Conservation (phyloP, 164 flowering plant genomes). For the Vitis rupestris region DNA sequence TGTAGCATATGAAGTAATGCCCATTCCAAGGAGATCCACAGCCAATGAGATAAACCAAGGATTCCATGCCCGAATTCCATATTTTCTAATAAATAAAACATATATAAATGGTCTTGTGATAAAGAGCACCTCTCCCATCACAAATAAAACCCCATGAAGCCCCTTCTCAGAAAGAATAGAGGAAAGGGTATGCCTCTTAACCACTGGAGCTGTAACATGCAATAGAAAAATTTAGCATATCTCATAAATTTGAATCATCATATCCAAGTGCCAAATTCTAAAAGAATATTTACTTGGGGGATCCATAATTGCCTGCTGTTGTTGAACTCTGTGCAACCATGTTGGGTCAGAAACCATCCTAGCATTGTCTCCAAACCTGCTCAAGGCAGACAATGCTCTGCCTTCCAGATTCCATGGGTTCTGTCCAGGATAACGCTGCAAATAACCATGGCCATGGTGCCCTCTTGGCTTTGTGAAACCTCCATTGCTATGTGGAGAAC, state of each 20-base stretch:
- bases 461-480: constrained; percentile 25
- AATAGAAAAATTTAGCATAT: background rate
- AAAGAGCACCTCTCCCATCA: constrained; percentile 64
- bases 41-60: constrained; percentile 83
- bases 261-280: background rate
- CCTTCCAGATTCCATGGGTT: constrained; percentile 60
- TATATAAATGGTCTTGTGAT: constrained; percentile 85
- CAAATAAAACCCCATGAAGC: constrained; percentile 60
- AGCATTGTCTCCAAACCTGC: constrained; percentile 77
- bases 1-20: constrained; percentile 52
- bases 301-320: constrained; percentile 36
- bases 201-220: constrained; percentile 33
- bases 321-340: constrained; percentile 60
- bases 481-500: constrained; percentile 29
- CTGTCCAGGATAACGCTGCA: constrained; percentile 26
- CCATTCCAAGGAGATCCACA: constrained; percentile 62
- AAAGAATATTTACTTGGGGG: constrained; percentile 45
- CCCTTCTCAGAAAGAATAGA: constrained; percentile 72
- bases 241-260: background rate
- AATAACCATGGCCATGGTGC: constrained; percentile 30
- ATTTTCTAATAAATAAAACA: constrained; percentile 78
- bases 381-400: constrained; percentile 78
- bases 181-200: constrained; percentile 56
- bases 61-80: constrained; percentile 83
- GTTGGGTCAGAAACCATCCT: constrained; percentile 58